A percentile compares a stretch with the other conserved stretches of the same genome.
Conservation (phyloP, 129 eudicot genomes). For the Chrysanthemum seticuspe region DNA sequence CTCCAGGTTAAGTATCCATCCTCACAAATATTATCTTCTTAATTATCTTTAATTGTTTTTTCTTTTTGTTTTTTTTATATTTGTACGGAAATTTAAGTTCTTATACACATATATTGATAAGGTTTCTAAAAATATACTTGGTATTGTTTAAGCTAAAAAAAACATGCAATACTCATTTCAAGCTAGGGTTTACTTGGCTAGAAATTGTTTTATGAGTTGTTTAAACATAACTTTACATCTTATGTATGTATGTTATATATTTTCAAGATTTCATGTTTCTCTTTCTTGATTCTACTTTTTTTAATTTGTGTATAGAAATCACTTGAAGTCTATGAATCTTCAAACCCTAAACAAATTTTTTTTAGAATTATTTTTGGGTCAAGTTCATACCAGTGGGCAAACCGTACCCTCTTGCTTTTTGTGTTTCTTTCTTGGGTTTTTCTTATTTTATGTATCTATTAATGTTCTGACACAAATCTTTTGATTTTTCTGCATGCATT, state of each 20-base stretch:
- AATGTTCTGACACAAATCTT: slow-evolving; percentile 16
- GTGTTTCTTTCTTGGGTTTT: background rate
- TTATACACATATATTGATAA: too few species aligned
- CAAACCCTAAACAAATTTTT: slow-evolving; percentile 16
- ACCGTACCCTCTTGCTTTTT: slow-evolving; percentile 18
- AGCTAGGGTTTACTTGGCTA: background rate
- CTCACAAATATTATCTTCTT: background rate
- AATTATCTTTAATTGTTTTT: background rate
- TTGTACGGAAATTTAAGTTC: too few species aligned
- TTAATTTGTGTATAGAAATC: background rate
- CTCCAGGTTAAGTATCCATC: slow-evolving; percentile 44
- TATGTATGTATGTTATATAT: background rate
- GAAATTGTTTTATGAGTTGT: background rate
- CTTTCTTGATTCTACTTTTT: slow-evolving; percentile 11
- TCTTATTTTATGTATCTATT: background rate
- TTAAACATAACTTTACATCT: background rate
- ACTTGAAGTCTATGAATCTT: background rate
- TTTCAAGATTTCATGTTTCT: slow-evolving; percentile 23
- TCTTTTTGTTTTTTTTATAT: too few species aligned
- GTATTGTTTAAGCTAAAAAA: background rate
- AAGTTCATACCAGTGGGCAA: slow-evolving; percentile 14
- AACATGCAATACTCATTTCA: background rate
- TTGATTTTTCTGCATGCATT: slow-evolving; percentile 31
- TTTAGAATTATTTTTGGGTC: slow-evolving; percentile 6
- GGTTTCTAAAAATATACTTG: too few species aligned